phyloP scores from a whole-genome alignment of 495 filamentous ascomycete species.

The Hypoxylon lienhwacheense region DNA sequence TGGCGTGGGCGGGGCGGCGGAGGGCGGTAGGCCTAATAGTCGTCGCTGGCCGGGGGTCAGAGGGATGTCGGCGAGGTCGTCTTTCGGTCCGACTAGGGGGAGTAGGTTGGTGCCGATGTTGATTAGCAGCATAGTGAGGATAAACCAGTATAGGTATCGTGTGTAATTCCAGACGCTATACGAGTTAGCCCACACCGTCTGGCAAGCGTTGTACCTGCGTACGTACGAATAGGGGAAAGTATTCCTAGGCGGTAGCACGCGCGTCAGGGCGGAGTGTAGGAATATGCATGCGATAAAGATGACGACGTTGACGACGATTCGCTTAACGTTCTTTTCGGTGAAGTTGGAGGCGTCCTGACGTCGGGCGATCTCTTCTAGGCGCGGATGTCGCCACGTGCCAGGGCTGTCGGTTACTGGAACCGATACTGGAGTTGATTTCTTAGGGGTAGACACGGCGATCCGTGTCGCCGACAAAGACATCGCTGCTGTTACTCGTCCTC shows the following conservation, averaged over 20 bases:
- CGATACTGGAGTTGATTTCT: constrained; percentile 40
- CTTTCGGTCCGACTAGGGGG: constrained; percentile 68
- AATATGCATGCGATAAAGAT: constrained; percentile 54
- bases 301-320: constrained; percentile 63
- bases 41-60: constrained; percentile 86
- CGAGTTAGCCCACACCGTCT: neutral
- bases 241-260: constrained; percentile 33
- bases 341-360: constrained; percentile 75
- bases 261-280: constrained; percentile 29
- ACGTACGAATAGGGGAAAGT: constrained; percentile 32
- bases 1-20: constrained; percentile 64
- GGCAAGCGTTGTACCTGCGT: neutral
- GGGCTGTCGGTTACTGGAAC: constrained; percentile 51
- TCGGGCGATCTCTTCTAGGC: constrained; percentile 72
- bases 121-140: constrained; percentile 52
- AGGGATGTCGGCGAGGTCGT: constrained; percentile 85
- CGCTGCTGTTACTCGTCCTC: neutral
- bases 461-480: constrained; percentile 30
- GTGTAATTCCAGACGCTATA: constrained; percentile 28
- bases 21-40: constrained; percentile 79
- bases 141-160: constrained; percentile 24
- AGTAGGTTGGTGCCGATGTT: constrained; percentile 67
- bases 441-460: constrained; percentile 46
- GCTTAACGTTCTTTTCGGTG: constrained; percentile 65
- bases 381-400: constrained; percentile 87